Evolutionary conservation across 768 basidiomycete genomes (phyloP).

Genomic region (Podaxis carcinomalis): DNA sequence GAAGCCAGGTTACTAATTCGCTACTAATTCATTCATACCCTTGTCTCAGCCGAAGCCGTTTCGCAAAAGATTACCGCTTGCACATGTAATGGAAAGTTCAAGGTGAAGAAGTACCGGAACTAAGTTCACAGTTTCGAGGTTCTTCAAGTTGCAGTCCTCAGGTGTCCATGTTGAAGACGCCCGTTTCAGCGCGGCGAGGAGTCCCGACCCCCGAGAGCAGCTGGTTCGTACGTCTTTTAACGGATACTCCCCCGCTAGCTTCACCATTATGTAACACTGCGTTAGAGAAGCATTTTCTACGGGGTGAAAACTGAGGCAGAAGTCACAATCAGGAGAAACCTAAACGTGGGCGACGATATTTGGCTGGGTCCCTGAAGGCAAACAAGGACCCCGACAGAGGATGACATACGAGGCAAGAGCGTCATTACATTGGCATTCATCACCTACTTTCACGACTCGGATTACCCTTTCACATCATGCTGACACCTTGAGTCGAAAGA

Average conservation of each 20-base stretch:
- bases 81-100: neutral
- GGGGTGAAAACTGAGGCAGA: neutral
- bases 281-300: neutral
- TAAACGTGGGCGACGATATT: neutral
- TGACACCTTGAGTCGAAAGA: neutral
- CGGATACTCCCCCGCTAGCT: too few relatives aligned
- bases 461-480: conserved; percentile 1
- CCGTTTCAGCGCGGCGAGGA: too few relatives aligned
- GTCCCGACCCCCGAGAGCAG: too few relatives aligned
- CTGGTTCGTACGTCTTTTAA: too few relatives aligned
- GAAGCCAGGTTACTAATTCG: neutral
- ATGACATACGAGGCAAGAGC: neutral
- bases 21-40: neutral
- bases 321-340: neutral
- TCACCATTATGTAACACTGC: too few relatives aligned
- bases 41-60: neutral
- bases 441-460: neutral
- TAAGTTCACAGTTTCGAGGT: too few relatives aligned
- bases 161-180: too few relatives aligned
- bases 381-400: neutral
- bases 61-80: neutral
- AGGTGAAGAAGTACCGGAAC: neutral
- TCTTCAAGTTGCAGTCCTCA: too few relatives aligned
- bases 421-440: neutral
- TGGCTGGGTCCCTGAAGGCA: neutral